Evolutionary conservation across 169 alveolate genomes (phyloP).

Genomic region (Theileria orientalis): DNA sequence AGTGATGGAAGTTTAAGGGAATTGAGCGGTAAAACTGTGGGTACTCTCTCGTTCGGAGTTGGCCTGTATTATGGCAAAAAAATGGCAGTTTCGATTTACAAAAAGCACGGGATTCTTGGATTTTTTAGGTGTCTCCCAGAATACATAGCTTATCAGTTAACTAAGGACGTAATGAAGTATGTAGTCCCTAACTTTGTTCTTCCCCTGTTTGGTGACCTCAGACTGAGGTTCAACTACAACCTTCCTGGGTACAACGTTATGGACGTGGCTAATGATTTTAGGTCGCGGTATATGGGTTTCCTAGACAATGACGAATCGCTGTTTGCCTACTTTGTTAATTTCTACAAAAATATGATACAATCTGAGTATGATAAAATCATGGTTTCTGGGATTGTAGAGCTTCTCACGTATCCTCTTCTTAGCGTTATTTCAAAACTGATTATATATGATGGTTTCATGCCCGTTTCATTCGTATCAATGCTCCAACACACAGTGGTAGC

Average conservation of each 20-base stretch:
- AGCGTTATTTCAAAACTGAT: slow-evolving; percentile 39
- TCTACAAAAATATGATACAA: neutral
- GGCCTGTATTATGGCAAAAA: slow-evolving; percentile 23
- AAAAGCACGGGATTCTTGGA: slow-evolving; percentile 38
- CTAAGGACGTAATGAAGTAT: slow-evolving; percentile 28
- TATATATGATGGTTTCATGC: slow-evolving; percentile 45
- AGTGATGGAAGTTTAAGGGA: slow-evolving; percentile 28
- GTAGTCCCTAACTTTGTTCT: slow-evolving; percentile 44
- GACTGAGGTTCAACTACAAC: neutral
- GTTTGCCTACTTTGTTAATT: neutral
- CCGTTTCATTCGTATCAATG: neutral
- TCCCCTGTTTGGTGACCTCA: slow-evolving; percentile 2
- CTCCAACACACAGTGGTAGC: neutral
- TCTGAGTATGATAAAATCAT: slow-evolving; percentile 7
- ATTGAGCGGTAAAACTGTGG: neutral
- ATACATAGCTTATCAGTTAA: slow-evolving; percentile 17
- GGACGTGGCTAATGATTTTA: neutral
- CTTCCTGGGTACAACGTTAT: neutral
- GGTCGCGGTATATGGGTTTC: neutral
- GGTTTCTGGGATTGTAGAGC: slow-evolving; percentile 20
- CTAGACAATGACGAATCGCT: neutral
- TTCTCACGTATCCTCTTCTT: slow-evolving; percentile 52
- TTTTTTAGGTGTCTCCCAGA: slow-evolving; percentile 50
- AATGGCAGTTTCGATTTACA: slow-evolving; percentile 24
- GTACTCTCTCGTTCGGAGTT: slow-evolving; percentile 7